phyloP scores from a whole-genome alignment of 768 basidiomycete species.

The Russula brevipes region DNA sequence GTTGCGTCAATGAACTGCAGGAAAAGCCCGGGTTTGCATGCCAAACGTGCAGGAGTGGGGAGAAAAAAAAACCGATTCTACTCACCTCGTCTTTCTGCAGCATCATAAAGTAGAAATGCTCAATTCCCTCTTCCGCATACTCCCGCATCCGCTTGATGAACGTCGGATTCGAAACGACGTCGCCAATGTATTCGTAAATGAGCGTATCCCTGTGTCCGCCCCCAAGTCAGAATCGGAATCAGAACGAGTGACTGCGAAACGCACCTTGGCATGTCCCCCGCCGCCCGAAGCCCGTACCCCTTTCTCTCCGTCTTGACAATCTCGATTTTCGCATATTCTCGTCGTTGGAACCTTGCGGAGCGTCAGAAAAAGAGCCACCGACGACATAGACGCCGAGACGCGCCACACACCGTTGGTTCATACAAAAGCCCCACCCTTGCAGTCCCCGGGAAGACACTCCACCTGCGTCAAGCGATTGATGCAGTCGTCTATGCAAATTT shows the following conservation, averaged over 20 bases:
- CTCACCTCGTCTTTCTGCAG: constrained; percentile 91
- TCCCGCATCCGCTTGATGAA: constrained; percentile 93
- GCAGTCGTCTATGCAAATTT: constrained; percentile 88
- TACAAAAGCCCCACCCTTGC: constrained; percentile 75
- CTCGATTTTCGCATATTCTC: constrained; percentile 78
- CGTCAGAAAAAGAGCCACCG: constrained; percentile 3
- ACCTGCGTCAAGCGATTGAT: constrained; percentile 97
- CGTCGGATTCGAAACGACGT: constrained; percentile 81
- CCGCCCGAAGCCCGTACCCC: constrained; percentile 88
- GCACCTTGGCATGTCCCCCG: constrained; percentile 57
- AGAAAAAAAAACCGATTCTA: constrained; percentile 21
- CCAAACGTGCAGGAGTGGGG: too few species aligned
- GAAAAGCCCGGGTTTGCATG: neutral
- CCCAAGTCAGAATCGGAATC: neutral
- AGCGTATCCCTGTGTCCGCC: constrained; percentile 64
- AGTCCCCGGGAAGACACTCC: constrained; percentile 89
- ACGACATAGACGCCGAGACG: neutral
- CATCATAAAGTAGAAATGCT: constrained; percentile 99
- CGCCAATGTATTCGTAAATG: constrained; percentile 97
- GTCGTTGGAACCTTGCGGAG: constrained; percentile 70
- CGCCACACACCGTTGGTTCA: constrained; percentile 79
- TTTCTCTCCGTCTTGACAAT: constrained; percentile 94
- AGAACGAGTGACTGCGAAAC: constrained; percentile 25
- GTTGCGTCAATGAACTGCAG: constrained; percentile 96
- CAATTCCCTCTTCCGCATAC: constrained; percentile 88